Percentiles rank a stretch among this genome's conserved stretches.
These are phyloP conservation scores for Suhomyces kilbournensis DNA, from an alignment of 805 yeast species.

Conservation along the genomic window DNA sequence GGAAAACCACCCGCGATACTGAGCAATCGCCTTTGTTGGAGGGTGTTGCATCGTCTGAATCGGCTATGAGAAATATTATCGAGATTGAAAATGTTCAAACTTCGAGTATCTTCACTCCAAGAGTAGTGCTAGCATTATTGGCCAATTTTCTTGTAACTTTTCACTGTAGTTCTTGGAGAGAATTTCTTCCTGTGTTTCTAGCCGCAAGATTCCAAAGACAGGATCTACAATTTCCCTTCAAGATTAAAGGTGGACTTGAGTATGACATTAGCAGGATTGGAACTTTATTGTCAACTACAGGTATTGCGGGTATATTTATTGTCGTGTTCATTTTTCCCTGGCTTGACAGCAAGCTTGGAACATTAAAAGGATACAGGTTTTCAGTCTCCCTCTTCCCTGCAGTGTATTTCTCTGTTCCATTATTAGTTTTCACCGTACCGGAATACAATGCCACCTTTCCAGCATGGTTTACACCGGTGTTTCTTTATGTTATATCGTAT, in stretches of 20 bases:
- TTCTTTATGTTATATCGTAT: constrained; percentile 16
- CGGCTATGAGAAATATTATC: not conserved
- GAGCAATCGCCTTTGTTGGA: not conserved
- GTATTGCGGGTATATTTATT: constrained; percentile 14
- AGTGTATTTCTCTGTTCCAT: constrained; percentile 30
- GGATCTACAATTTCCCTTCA: constrained; percentile 30
- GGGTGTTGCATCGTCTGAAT: not conserved
- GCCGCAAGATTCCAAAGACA: constrained; percentile 28
- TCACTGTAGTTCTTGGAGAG: constrained; percentile 31
- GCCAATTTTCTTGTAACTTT: constrained; percentile 35
- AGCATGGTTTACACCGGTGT: constrained; percentile 25
- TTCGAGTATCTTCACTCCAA: constrained; percentile 25
- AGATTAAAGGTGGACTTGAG: constrained; percentile 38
- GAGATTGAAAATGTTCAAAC: not conserved
- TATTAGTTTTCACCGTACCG: constrained; percentile 29
- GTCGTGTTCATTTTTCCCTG: constrained; percentile 30
- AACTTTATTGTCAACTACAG: constrained; percentile 34
- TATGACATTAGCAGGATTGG: constrained; percentile 31
- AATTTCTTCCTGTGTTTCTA: constrained; percentile 37
- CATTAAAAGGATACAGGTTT: constrained; percentile 28
- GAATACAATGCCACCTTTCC: constrained; percentile 21
- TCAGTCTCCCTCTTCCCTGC: constrained; percentile 32
- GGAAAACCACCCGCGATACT: not conserved
- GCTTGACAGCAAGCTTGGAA: constrained; percentile 31
- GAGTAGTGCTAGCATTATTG: constrained; percentile 28